Conservation (phyloP, 768 basidiomycete species). For the Mycena indigotica region DNA sequence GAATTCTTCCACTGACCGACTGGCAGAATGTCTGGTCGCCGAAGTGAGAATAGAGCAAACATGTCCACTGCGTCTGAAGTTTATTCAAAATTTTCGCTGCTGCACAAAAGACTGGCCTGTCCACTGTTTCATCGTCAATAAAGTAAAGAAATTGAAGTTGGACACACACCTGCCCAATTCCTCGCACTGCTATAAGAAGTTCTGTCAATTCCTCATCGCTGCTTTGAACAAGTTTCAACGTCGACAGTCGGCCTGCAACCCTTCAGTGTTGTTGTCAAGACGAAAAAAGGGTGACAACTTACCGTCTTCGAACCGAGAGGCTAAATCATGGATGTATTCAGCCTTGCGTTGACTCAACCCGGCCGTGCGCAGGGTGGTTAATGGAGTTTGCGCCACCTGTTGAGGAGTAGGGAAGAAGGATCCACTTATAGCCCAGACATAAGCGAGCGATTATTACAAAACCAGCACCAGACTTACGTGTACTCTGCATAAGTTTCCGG, state of each 20-base stretch:
- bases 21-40: constrained; percentile 81
- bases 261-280: neutral
- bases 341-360: constrained; percentile 86
- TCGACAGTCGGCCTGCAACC: constrained; percentile 60
- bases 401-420: constrained; percentile 72
- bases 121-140: constrained; percentile 1
- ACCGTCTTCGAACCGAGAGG: constrained; percentile 75
- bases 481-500: constrained; percentile 67
- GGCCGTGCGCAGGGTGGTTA: constrained; percentile 63
- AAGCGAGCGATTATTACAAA: constrained; percentile 9
- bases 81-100: constrained; percentile 46
- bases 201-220: constrained; percentile 75
- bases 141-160: constrained; percentile 1
- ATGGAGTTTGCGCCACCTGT: constrained; percentile 64
- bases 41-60: constrained; percentile 88
- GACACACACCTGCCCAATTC: constrained; percentile 68
- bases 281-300: neutral
- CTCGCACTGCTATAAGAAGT: constrained; percentile 76
- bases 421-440: constrained; percentile 23
- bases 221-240: constrained; percentile 67
- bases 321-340: constrained; percentile 84
- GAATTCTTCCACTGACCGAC: constrained; percentile 37
- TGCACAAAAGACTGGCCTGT: neutral
- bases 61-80: constrained; percentile 64
- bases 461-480: constrained; percentile 39